Evolutionary conservation across 1,139 yeast genomes (phyloP).

Genomic region (Sugiyamaella paludigena): DNA sequence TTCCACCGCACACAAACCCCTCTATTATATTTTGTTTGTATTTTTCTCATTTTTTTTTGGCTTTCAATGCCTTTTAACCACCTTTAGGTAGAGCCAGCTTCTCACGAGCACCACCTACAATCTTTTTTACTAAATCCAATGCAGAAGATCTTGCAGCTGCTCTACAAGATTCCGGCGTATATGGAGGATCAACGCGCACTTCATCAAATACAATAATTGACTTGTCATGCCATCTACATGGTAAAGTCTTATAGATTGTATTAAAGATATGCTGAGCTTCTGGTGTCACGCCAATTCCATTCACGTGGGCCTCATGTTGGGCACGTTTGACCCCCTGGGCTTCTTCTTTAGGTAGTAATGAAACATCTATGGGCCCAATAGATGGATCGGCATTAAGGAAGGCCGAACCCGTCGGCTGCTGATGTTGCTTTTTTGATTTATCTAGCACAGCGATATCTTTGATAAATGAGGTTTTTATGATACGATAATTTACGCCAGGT

Average conservation of each 20-base stretch:
- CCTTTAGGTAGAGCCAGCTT: slow-evolving; percentile 56
- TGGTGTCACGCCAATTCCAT: slow-evolving; percentile 43
- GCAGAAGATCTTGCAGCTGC: slow-evolving; percentile 38
- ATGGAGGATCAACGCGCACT: slow-evolving; percentile 52
- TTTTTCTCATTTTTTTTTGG: neutral
- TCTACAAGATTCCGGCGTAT: slow-evolving; percentile 42
- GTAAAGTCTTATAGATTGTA: slow-evolving; percentile 47
- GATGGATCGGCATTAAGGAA: slow-evolving; percentile 29
- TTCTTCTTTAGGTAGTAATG: slow-evolving; percentile 29
- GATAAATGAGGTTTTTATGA: slow-evolving; percentile 59
- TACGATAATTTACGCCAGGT: slow-evolving; percentile 41
- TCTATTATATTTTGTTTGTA: neutral
- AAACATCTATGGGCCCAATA: slow-evolving; percentile 33
- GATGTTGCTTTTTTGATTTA: slow-evolving; percentile 29
- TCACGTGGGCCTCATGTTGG: slow-evolving; percentile 22
- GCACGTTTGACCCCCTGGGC: slow-evolving; percentile 29
- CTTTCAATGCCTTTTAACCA: slow-evolving; percentile 43
- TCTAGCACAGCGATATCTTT: slow-evolving; percentile 51
- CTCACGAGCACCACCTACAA: slow-evolving; percentile 57
- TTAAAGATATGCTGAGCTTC: slow-evolving; percentile 53
- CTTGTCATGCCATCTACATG: slow-evolving; percentile 48
- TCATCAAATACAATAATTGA: slow-evolving; percentile 54
- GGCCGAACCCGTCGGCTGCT: slow-evolving; percentile 17
- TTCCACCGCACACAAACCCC: neutral
- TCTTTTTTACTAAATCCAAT: slow-evolving; percentile 48